Conservation (phyloP, 257 asterid genomes). For the Plantago ovata region DNA sequence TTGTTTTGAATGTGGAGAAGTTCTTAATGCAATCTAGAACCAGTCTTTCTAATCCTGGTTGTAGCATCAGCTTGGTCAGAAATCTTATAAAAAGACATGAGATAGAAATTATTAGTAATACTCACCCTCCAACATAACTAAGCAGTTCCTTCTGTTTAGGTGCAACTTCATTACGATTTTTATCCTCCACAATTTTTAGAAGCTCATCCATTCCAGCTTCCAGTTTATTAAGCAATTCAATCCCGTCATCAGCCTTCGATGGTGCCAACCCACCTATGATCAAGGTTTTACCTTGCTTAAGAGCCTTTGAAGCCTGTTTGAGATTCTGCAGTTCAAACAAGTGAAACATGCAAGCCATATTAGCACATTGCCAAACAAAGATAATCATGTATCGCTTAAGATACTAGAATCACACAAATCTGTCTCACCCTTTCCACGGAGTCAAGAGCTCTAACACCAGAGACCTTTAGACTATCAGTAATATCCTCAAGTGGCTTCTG, state of each 20-base stretch:
- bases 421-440: constrained; percentile 83
- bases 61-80: not conserved
- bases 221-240: constrained; percentile 70
- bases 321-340: constrained; percentile 54
- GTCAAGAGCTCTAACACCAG: constrained; percentile 83
- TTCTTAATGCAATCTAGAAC: not conserved
- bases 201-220: constrained; percentile 82
- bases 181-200: constrained; percentile 69
- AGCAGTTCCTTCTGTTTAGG: constrained; percentile 97
- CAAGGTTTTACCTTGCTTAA: constrained; percentile 71
- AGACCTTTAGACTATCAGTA: constrained; percentile 81
- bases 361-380: constrained; percentile 9
- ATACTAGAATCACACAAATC: not conserved
- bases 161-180: constrained; percentile 69
- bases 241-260: constrained; percentile 77
- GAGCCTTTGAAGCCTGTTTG: constrained; percentile 76
- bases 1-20: not conserved
- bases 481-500: constrained; percentile 98
- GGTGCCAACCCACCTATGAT: constrained; percentile 82
- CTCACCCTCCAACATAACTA: constrained; percentile 95
- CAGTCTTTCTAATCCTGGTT: not conserved
- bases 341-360: constrained; percentile 1
- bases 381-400: not conserved
- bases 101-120: not conserved
- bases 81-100: constrained; percentile 3